Conservation (phyloP, 2,329 filamentous ascomycete genomes). For the Rhynchosporium graminicola region DNA sequence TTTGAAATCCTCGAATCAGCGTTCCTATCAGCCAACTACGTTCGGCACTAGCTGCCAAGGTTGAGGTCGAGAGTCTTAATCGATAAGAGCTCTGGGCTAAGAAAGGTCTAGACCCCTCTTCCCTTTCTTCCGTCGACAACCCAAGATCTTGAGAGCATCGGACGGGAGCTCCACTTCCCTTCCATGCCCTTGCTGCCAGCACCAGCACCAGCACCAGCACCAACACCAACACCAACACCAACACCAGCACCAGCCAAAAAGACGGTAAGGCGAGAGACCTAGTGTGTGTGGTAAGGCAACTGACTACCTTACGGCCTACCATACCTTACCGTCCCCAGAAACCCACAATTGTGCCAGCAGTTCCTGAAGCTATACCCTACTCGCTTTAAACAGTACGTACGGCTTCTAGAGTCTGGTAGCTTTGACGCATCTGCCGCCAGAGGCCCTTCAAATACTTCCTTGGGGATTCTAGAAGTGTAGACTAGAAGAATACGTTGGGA, state of each 20-base stretch:
- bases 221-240: too few species aligned
- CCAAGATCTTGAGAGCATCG: neutral
- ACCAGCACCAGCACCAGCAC: too few species aligned
- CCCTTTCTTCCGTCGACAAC: neutral
- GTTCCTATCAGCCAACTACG: neutral
- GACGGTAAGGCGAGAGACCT: neutral
- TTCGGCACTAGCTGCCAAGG: neutral
- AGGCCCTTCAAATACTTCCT: neutral
- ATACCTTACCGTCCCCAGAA: neutral
- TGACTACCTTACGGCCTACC: too few species aligned
- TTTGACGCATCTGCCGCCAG: neutral
- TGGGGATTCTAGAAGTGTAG: too few species aligned
- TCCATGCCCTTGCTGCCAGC: too few species aligned
- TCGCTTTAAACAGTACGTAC: neutral
- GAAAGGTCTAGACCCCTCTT: neutral
- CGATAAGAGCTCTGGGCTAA: neutral
- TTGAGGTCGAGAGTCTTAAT: neutral
- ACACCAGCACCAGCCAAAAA: neutral
- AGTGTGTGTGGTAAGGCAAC: neutral
- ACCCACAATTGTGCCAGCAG: constrained; percentile 8
- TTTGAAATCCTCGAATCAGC: neutral
- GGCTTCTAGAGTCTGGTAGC: neutral
- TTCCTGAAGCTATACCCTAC: constrained; percentile 10
- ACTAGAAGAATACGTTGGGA: too few species aligned
- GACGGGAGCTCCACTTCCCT: too few species aligned